These are phyloP conservation scores for Bolboschoenus planiculmis DNA, from an alignment of 176 grass and related monocot species.

Conservation along the genomic window DNA sequence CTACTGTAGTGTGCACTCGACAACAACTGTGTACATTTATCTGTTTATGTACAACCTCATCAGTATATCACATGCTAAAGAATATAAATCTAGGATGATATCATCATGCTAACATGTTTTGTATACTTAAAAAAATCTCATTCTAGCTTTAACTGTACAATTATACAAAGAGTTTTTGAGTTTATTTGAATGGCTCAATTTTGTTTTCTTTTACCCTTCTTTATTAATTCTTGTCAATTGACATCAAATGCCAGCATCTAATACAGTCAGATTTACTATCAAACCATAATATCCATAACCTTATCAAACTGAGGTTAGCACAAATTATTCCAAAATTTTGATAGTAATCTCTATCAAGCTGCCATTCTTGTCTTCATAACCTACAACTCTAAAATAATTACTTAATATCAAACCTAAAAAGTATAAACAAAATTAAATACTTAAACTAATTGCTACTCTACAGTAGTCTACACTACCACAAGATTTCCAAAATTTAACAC, in stretches of 20 bases:
- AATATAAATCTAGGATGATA: neutral
- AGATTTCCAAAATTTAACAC: neutral
- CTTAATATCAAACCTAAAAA: neutral
- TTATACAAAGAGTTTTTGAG: neutral
- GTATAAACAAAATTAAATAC: neutral
- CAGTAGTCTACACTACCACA: neutral
- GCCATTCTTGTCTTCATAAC: neutral
- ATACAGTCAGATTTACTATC: neutral
- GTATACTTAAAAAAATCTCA: neutral
- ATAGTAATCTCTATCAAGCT: neutral
- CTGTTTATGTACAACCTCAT: neutral
- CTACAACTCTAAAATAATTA: neutral
- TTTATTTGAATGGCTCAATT: neutral
- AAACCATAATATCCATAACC: neutral
- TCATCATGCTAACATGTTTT: neutral
- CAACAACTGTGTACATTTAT: neutral
- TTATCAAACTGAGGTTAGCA: neutral
- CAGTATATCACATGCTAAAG: neutral
- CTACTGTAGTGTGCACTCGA: neutral
- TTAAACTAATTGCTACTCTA: neutral
- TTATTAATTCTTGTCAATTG: neutral
- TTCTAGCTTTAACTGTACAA: neutral
- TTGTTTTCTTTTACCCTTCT: neutral
- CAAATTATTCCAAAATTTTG: conserved; percentile 3
- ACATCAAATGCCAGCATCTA: neutral